Evolutionary conservation across 352 stramenopile genomes (phyloP).

Genomic region (Pythium sp.): DNA sequence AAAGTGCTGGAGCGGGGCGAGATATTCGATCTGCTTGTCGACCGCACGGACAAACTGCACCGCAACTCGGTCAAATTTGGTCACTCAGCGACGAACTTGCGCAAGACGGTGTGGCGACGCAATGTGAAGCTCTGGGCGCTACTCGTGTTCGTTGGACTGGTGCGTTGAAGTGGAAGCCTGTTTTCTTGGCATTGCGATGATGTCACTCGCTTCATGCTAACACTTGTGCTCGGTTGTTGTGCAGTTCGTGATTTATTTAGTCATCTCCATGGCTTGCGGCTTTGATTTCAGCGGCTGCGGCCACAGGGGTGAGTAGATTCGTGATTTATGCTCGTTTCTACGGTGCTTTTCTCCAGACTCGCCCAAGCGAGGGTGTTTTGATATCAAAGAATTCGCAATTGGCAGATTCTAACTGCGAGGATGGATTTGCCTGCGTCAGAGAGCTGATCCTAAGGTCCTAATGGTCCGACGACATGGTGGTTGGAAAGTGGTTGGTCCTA

Average conservation of each 20-base stretch:
- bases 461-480: neutral
- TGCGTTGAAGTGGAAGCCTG: slow-evolving; percentile 21
- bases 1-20: slow-evolving; percentile 98
- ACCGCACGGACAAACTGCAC: slow-evolving; percentile 95
- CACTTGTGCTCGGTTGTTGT: neutral
- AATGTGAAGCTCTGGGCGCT: slow-evolving; percentile 88
- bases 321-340: neutral
- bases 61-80: slow-evolving; percentile 97
- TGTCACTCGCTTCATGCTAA: neutral
- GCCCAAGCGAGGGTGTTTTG: neutral
- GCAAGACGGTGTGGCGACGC: slow-evolving; percentile 84
- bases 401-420: neutral
- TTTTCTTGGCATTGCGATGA: neutral
- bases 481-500: neutral
- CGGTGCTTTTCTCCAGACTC: neutral
- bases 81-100: slow-evolving; percentile 86
- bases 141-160: slow-evolving; percentile 67
- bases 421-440: neutral
- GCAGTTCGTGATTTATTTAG: slow-evolving; percentile 81
- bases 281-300: slow-evolving; percentile 82
- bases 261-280: slow-evolving; percentile 85
- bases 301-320: slow-evolving; percentile 40
- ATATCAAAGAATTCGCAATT: neutral
- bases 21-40: slow-evolving; percentile 96
- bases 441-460: no score